A percentile compares a stretch with the other conserved stretches of the same genome.
These are phyloP conservation scores for Fusarium caatingaense DNA, from an alignment of 2,329 filamentous ascomycete species.

Conservation along the genomic window DNA sequence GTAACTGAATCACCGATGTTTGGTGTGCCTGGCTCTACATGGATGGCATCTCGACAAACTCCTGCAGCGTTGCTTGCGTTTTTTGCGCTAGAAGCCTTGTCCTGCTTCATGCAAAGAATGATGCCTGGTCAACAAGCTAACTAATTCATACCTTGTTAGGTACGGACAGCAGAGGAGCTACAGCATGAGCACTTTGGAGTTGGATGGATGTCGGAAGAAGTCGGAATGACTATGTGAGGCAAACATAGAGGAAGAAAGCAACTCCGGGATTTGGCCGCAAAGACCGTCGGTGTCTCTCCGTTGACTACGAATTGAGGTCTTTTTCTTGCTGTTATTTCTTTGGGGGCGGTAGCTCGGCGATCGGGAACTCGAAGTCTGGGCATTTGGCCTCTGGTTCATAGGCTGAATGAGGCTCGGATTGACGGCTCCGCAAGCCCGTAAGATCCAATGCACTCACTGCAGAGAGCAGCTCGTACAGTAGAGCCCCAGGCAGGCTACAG, in stretches of 20 bases:
- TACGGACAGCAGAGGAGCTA: slow-evolving; percentile 19
- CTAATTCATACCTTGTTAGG: slow-evolving; percentile 4
- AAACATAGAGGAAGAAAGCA: slow-evolving; percentile 16
- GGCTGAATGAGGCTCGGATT: slow-evolving; percentile 21
- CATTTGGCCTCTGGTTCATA: slow-evolving; percentile 22
- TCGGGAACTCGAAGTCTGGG: slow-evolving; percentile 27
- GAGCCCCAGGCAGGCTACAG: background rate
- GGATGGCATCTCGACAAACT: slow-evolving; percentile 25
- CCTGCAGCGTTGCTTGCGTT: slow-evolving; percentile 40
- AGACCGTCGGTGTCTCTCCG: slow-evolving; percentile 29
- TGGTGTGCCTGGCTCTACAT: slow-evolving; percentile 10
- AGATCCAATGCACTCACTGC: slow-evolving; percentile 11
- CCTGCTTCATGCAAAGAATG: slow-evolving; percentile 32
- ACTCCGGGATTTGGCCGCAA: slow-evolving; percentile 27
- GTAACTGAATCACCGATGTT: slow-evolving; percentile 34
- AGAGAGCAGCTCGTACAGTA: background rate
- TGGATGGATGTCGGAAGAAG: slow-evolving; percentile 34
- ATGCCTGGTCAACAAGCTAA: background rate
- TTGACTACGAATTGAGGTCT: slow-evolving; percentile 12
- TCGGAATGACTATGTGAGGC: slow-evolving; percentile 33
- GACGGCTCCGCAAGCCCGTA: slow-evolving; percentile 40
- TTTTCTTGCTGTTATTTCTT: slow-evolving; percentile 4
- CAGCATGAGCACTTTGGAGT: slow-evolving; percentile 20
- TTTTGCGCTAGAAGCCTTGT: slow-evolving; percentile 32
- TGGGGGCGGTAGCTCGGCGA: slow-evolving; percentile 26